Evolutionary conservation across 768 basidiomycete genomes (phyloP).

Genomic region (Termitomyces sp.): DNA sequence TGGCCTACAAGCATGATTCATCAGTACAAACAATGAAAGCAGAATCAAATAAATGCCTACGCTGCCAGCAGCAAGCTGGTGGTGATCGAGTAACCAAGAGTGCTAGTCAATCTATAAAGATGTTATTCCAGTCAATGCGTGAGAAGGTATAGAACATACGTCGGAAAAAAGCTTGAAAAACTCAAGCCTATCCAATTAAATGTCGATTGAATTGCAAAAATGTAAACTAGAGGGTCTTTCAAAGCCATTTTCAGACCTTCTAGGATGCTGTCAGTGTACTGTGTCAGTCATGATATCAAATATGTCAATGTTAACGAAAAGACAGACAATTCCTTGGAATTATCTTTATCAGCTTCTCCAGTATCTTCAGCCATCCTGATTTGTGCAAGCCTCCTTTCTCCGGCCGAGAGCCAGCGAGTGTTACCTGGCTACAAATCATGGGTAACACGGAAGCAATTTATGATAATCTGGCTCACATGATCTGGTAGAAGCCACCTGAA

Average conservation of each 20-base stretch:
- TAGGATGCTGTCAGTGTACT: conserved; percentile 28
- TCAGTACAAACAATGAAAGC: background rate
- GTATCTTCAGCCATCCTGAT: conserved; percentile 61
- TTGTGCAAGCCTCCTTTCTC: conserved; percentile 52
- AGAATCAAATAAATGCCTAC: conserved; percentile 28
- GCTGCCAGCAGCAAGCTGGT: conserved; percentile 52
- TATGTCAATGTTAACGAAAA: background rate
- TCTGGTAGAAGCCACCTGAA: conserved; percentile 53
- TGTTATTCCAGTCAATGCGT: background rate
- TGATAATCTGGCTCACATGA: conserved; percentile 32
- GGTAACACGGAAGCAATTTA: background rate
- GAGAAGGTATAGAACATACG: conserved; percentile 20
- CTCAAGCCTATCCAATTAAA: conserved; percentile 48
- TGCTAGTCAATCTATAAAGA: conserved; percentile 39
- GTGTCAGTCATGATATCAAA: background rate
- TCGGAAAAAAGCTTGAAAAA: conserved; percentile 55
- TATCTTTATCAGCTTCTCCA: conserved; percentile 60
- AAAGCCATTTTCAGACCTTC: conserved; percentile 48
- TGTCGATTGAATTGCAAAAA: conserved; percentile 49
- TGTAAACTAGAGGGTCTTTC: conserved; percentile 44
- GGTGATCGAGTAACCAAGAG: conserved; percentile 56
- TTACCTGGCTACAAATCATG: conserved; percentile 45
- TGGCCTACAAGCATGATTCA: conserved; percentile 31
- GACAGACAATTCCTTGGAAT: conserved; percentile 47
- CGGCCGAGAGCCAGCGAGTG: conserved; percentile 49